Evolutionary conservation across 768 basidiomycete species (phyloP).

Genomic region (Mycena haematopus): DNA sequence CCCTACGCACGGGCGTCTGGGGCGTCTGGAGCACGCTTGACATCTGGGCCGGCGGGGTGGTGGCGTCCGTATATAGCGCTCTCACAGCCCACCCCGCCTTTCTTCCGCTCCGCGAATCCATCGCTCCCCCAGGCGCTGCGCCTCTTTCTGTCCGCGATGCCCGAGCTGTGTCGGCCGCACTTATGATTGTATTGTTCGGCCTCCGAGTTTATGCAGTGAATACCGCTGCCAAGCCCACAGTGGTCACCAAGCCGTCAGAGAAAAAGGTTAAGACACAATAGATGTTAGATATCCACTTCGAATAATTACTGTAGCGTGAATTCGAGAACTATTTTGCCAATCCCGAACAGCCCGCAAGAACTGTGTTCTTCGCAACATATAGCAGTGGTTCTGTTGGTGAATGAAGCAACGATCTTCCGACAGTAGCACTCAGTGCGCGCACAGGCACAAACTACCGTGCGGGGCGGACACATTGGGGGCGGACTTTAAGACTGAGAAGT

Average conservation of each 20-base stretch:
- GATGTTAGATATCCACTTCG: not conserved
- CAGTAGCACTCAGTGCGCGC: no score
- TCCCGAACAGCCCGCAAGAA: no score
- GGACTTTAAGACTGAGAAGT: no score
- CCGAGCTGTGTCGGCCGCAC: constrained; percentile 39
- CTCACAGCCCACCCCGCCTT: constrained; percentile 42
- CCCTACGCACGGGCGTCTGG: constrained; percentile 46
- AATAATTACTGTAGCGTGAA: no score
- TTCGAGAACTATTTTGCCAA: not conserved
- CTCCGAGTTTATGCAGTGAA: constrained; percentile 36
- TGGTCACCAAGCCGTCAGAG: constrained; percentile 5
- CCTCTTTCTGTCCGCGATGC: constrained; percentile 36
- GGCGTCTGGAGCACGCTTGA: constrained; percentile 51
- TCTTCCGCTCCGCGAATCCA: constrained; percentile 26
- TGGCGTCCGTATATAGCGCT: constrained; percentile 41
- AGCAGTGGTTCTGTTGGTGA: no score
- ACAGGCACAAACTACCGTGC: no score
- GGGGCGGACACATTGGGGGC: no score
- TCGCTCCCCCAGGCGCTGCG: constrained; percentile 15
- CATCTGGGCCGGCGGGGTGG: constrained; percentile 58
- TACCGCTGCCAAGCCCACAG: constrained; percentile 33
- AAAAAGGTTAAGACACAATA: constrained; percentile 29
- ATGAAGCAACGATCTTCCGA: no score
- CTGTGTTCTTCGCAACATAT: no score
- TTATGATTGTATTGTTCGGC: constrained; percentile 44